These are phyloP conservation scores for Rhodomyrtus tomentosa DNA, from an alignment of 345 rosid species.

Conservation along the genomic window DNA sequence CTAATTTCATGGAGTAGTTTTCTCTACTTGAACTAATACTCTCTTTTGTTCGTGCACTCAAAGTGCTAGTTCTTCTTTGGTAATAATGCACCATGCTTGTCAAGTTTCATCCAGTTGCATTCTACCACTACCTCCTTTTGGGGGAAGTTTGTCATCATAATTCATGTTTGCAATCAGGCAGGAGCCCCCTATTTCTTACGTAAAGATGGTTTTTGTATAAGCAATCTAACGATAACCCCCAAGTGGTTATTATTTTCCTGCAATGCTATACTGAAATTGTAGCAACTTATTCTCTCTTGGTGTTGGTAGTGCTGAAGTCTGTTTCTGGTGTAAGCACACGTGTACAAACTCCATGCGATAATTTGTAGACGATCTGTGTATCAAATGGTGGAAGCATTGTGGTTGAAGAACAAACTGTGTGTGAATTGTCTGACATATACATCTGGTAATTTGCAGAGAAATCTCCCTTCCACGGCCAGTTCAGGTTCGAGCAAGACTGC, in stretches of 20 bases:
- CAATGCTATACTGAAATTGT: not conserved
- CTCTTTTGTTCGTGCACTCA: not conserved
- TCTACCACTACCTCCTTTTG: not conserved
- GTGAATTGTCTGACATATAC: not conserved
- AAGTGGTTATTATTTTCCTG: not conserved
- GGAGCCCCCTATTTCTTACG: not conserved
- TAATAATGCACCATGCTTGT: not conserved
- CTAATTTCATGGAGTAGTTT: not conserved
- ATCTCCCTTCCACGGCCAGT: conserved; percentile 54
- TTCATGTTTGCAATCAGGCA: not conserved
- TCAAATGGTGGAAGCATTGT: not conserved
- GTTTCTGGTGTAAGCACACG: not conserved
- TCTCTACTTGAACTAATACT: not conserved
- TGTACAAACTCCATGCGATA: not conserved
- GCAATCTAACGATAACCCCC: not conserved
- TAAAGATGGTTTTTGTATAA: not conserved
- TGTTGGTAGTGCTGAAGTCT: not conserved
- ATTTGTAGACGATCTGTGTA: not conserved
- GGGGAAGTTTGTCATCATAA: not conserved
- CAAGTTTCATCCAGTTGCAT: not conserved
- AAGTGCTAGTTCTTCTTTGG: no score
- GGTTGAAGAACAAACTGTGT: not conserved
- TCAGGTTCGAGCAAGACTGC: conserved; percentile 41
- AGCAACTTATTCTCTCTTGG: not conserved
- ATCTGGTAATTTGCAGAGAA: conserved; percentile 40